A percentile compares a stretch with the other conserved stretches of the same genome.
Conservation (phyloP, 495 filamentous ascomycete species). For the Hyaloscypha variabilis region DNA sequence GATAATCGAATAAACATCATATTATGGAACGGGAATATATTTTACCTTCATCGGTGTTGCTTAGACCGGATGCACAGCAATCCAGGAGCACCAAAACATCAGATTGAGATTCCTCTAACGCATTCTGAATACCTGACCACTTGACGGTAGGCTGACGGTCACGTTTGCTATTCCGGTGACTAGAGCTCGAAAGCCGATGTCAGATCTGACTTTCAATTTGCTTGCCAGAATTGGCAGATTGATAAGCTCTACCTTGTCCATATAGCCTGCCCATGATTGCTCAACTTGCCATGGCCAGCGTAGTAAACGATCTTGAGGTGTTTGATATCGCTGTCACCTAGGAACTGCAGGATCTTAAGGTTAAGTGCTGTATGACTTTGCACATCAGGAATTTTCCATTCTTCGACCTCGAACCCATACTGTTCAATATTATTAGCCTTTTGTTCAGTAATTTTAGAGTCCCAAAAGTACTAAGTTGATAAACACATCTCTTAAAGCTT, state of each 20-base stretch:
- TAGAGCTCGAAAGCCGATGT: not conserved
- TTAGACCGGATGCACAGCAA: not conserved
- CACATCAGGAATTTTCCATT: not conserved
- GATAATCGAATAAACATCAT: no score
- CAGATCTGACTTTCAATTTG: no score
- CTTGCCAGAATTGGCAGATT: no score
- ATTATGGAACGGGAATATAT: no score
- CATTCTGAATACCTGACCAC: constrained; percentile 4
- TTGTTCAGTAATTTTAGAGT: no score
- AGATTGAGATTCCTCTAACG: not conserved
- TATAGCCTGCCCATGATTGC: not conserved
- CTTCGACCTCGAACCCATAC: constrained; percentile 3
- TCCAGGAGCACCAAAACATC: constrained; percentile 4
- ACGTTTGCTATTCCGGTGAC: not conserved
- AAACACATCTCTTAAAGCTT: not conserved
- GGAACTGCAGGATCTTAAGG: not conserved
- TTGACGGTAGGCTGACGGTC: not conserved
- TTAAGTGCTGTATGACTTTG: not conserved
- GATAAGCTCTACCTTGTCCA: constrained; percentile 3
- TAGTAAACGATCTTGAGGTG: constrained; percentile 9
- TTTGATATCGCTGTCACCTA: not conserved
- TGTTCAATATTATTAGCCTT: no score
- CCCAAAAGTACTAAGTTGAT: no score
- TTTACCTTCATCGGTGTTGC: constrained; percentile 1
- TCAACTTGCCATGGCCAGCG: constrained; percentile 6